Evolutionary conservation across 2,329 filamentous ascomycete species (phyloP), one percentile per base, ranked within the genome.

Genomic region (Fusarium verticillioides): DNA sequence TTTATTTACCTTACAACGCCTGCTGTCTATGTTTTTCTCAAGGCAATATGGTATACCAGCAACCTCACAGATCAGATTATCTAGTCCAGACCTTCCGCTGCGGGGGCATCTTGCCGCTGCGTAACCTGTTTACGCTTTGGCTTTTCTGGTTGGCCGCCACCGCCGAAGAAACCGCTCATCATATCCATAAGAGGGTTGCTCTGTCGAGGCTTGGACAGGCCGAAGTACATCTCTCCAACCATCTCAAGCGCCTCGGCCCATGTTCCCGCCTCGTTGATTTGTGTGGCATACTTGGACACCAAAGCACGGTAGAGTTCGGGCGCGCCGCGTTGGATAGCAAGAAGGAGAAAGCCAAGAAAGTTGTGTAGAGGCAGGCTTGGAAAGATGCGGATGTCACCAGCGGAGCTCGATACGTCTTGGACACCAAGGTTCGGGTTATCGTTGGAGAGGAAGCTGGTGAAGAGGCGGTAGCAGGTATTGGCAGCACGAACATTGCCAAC

Each of bases 221-320:
- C 91, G 84, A 99, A 99, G 86, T 98, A 99, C 90, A 97, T 95
- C 85, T 99, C 96, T 54, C 93, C 96, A 77, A 99, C 92, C 82
- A 94, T 91, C 76, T 95, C 92, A 69, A 99, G 85, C 30, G 94
- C 88, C 80, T 94, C 95, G 39, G 91, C 90, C 96, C 96, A 98
- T 18, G 88, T 87, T 9, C 89, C 90, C 2, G 91, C 86, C 76
- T 98, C 96, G 77, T 91, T 91, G 66, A 98, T 88, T 78, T 97
- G 90, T 10, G 86, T 82, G 42, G 91, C 89, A 82, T 98, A 99
- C 80, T 97, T 96, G 68, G 88, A 90, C 76, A 92, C 90, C 75
- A 99, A 85, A 81, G 95, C 92, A 79, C 91, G 91, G 85, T 93
- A 99, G 54, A 97, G 84, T 77, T 97, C 94, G n/a, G 87, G 86